Evolutionary conservation across 139 green algal species (phyloP).

Genomic region (Dunaliella primolecta): DNA sequence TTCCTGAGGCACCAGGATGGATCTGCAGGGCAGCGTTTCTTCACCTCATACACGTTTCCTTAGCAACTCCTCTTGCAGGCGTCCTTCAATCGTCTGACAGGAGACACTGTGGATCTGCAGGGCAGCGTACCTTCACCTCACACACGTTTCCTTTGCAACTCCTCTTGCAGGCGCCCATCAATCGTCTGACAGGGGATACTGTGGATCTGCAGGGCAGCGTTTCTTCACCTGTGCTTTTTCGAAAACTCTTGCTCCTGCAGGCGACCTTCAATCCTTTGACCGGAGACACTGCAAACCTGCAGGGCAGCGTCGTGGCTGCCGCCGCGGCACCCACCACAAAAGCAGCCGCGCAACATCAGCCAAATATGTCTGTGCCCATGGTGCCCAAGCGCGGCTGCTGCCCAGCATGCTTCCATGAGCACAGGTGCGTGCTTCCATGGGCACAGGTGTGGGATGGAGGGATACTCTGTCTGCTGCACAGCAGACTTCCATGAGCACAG

Average conservation of each 20-base stretch:
- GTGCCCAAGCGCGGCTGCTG: slow-evolving; percentile 24
- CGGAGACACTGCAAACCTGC: background rate
- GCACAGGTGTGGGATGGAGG: background rate
- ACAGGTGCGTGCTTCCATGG: slow-evolving; percentile 8
- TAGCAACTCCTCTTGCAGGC: background rate
- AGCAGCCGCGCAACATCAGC: background rate
- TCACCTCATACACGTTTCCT: background rate
- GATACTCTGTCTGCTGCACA: background rate
- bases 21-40: background rate
- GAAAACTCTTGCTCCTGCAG: background rate
- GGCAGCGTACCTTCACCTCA: background rate
- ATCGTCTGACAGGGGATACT: background rate
- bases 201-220: background rate
- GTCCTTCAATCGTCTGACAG: background rate
- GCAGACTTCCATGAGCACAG: background rate
- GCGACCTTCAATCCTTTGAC: background rate
- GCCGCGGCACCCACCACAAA: background rate
- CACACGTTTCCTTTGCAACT: background rate
- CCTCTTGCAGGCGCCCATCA: background rate
- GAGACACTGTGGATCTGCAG: background rate
- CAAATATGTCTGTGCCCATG: no score
- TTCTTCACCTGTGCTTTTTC: background rate
- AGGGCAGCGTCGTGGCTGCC: background rate
- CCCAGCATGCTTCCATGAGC: slow-evolving; percentile 10
- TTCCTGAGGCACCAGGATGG: no score